These are phyloP conservation scores for Bipolaris oryzae DNA, from an alignment of 2,329 filamentous ascomycete species.

Conservation along the genomic window DNA sequence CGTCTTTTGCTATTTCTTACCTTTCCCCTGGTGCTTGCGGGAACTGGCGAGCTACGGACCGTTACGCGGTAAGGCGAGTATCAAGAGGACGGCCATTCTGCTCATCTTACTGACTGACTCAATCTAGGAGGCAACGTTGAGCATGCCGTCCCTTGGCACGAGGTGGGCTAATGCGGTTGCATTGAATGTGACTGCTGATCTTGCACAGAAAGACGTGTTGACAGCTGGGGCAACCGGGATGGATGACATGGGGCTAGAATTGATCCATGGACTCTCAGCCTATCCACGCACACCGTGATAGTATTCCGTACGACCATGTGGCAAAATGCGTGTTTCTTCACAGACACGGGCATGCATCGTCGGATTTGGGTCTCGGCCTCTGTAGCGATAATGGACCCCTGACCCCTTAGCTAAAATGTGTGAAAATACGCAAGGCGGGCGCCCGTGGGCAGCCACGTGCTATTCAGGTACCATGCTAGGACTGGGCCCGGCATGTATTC, in stretches of 20 bases:
- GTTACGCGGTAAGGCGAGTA: slow-evolving; percentile 13
- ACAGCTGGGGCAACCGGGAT: slow-evolving; percentile 6
- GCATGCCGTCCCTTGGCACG: slow-evolving; percentile 18
- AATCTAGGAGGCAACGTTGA: slow-evolving; percentile 2
- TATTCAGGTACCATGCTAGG: slow-evolving; percentile 3
- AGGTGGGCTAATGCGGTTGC: slow-evolving; percentile 13
- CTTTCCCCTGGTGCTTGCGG: slow-evolving; percentile 10
- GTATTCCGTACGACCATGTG: not conserved
- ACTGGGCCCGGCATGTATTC: not conserved
- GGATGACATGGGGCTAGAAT: slow-evolving; percentile 3
- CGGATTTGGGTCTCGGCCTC: not conserved
- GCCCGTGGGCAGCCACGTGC: slow-evolving; percentile 1
- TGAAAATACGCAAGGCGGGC: not conserved
- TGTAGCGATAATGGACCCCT: not conserved
- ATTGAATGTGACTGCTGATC: slow-evolving; percentile 18
- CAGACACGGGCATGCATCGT: not conserved
- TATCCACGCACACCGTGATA: slow-evolving; percentile 2
- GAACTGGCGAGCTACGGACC: slow-evolving; percentile 9
- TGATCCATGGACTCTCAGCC: not conserved
- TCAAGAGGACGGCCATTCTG: slow-evolving; percentile 8
- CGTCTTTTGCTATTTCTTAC: slow-evolving; percentile 1
- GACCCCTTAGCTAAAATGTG: not conserved
- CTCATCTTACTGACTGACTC: slow-evolving; percentile 11
- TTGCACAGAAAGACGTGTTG: slow-evolving; percentile 3
- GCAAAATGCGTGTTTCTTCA: not conserved